phyloP scores from a whole-genome alignment of 164 flowering plant genomes.

The grape (Vitis vinifera) region DNA sequence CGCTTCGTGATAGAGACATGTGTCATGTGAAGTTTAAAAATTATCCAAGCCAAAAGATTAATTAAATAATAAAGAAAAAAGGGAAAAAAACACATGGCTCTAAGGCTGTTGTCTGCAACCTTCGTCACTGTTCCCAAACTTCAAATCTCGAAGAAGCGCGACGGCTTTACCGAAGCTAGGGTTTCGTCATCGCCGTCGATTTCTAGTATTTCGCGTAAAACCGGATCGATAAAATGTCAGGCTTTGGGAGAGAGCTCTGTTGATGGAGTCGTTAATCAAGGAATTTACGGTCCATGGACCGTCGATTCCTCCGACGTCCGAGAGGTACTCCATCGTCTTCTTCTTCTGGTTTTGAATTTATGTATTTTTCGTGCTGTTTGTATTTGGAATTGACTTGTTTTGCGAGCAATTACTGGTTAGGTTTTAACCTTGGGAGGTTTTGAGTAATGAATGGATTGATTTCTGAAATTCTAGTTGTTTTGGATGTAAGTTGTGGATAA shows the following conservation, averaged over 20 bases:
- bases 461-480: too few relatives aligned
- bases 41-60: too few relatives aligned
- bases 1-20: too few relatives aligned
- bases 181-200: background rate
- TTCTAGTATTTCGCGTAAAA: background rate
- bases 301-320: conserved; percentile 78
- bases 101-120: background rate
- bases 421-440: too few relatives aligned
- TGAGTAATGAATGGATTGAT: too few relatives aligned
- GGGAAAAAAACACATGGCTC: background rate
- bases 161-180: background rate
- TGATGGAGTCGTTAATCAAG: conserved; percentile 55
- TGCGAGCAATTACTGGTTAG: too few relatives aligned
- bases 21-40: too few relatives aligned
- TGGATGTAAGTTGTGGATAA: too few relatives aligned
- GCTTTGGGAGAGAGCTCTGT: conserved; percentile 49
- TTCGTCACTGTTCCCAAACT: background rate
- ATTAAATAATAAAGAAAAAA: too few relatives aligned
- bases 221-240: conserved; percentile 26
- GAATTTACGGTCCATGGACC: conserved; percentile 86
- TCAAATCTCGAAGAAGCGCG: background rate
- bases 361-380: background rate
- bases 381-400: too few relatives aligned
- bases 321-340: conserved; percentile 45
- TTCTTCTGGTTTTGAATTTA: background rate